Base-by-base conservation (phyloP, 2,329 filamentous ascomycete genomes). In the Beauveria rudraprayagi region DNA sequence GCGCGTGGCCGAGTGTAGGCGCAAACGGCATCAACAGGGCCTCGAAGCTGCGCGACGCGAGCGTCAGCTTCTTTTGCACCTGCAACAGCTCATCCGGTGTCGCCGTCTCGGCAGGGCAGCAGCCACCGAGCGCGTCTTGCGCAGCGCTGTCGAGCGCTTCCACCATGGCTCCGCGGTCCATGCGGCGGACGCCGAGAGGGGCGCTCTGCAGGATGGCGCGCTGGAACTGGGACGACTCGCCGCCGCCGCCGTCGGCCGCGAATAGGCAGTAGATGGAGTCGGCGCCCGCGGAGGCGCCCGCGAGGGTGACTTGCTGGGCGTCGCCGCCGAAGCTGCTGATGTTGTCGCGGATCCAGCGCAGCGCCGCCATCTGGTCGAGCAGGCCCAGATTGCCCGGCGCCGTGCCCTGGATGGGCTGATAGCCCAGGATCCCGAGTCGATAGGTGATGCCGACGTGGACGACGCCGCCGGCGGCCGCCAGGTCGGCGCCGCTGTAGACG, bases 321-420 rank as follows among this genome's bases (percentile, higher is more conserved):
- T 89, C 84, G 2, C 87, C 87, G 3, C 86, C 87, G 68, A 89
- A 90, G 0, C 78, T 73, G 0, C 74, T 78, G 61, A 89, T 86
- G 65, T 88, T 86, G 62, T 85, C 82, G 3, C 81, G 78, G 0
- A 86, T 76, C 86, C 85, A 88, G 62, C 86, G 65, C 28, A 88
- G 70, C 0, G 79, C 84, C 2, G 83, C 71, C 24, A 83, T 74
- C 67, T 87, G 84, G 64, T 88, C 85, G 0, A 82, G 72, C 3
- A 87, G 73, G 3, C 85, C 85, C 3, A 86, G 70, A 63, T 88
- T 88, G 1, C 80, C 69, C 0, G 59, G 59, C 14, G 62, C 55
- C 5, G 41, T 9, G 5, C 47, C 57, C 7, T 57, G 19, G 10
- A 65, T 76, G 69, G 16, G 59, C 43, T 64, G 65, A 22, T 63